phyloP scores from a whole-genome alignment of 1,139 yeast species.

The Pichia sp. region DNA sequence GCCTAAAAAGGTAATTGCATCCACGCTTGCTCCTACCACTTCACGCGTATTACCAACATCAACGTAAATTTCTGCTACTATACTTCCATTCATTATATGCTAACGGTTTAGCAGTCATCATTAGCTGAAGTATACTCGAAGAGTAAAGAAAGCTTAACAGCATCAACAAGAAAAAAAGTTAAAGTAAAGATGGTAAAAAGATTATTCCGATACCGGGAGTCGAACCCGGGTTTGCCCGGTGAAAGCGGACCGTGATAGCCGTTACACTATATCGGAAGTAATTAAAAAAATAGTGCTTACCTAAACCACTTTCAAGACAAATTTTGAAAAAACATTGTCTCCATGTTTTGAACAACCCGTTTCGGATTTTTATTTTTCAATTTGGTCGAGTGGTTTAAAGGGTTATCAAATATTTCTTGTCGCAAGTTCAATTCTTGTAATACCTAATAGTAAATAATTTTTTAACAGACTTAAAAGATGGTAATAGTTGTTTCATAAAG shows the following conservation, averaged over 20 bases:
- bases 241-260: slow-evolving; percentile 73
- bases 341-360: neutral
- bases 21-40: no score
- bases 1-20: no score
- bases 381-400: slow-evolving; percentile 31
- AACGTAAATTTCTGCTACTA: no score
- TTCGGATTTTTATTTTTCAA: slow-evolving; percentile 5
- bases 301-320: neutral
- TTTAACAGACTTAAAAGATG: no score
- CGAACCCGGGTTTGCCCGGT: slow-evolving; percentile 74
- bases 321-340: neutral
- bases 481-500: no score
- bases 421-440: no score
- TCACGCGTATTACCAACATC: no score
- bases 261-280: slow-evolving; percentile 58
- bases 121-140: no score
- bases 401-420: neutral
- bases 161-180: neutral
- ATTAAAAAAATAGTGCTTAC: neutral
- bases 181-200: neutral
- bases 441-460: no score
- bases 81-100: no score
- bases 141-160: neutral
- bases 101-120: no score
- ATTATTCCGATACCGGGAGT: slow-evolving; percentile 61